A percentile compares a stretch with the other conserved stretches of the same genome.
phyloP scores from a whole-genome alignment of 2,329 filamentous ascomycete species.

The Pseudogymnoascus sp. region DNA sequence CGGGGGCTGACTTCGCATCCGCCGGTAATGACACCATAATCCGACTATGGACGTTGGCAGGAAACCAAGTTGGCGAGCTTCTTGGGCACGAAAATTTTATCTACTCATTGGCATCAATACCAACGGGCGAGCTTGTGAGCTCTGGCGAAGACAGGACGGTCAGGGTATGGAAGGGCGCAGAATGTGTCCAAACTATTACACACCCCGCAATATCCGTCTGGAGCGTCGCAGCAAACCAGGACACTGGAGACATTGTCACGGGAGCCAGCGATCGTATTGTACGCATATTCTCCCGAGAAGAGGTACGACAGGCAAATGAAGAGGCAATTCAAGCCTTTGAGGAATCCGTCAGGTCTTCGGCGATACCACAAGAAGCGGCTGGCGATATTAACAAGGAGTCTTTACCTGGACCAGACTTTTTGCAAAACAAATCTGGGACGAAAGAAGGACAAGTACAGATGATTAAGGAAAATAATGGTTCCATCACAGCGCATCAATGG shows the following conservation, averaged over 20 bases:
- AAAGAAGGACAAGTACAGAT: constrained; percentile 95
- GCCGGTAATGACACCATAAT: constrained; percentile 89
- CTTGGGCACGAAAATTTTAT: constrained; percentile 92
- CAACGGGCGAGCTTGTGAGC: constrained; percentile 81
- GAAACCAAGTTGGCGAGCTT: constrained; percentile 66
- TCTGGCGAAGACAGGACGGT: constrained; percentile 92
- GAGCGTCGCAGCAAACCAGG: constrained; percentile 72
- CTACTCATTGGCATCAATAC: constrained; percentile 70
- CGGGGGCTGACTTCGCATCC: constrained; percentile 85
- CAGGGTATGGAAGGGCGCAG: constrained; percentile 71
- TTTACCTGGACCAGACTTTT: constrained; percentile 78
- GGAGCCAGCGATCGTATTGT: constrained; percentile 83
- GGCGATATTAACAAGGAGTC: constrained; percentile 85
- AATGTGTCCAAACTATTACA: constrained; percentile 91
- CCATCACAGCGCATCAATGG: constrained; percentile 82
- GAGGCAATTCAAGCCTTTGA: constrained; percentile 67
- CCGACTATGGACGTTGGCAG: constrained; percentile 75
- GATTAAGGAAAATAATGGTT: constrained; percentile 74
- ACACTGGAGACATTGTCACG: constrained; percentile 86
- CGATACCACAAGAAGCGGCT: constrained; percentile 80
- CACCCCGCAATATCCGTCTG: constrained; percentile 96
- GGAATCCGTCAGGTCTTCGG: constrained; percentile 69
- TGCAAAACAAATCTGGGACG: constrained; percentile 73
- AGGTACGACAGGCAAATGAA: constrained; percentile 59
- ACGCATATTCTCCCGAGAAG: constrained; percentile 70